Conservation (phyloP, 73 alveolate species). For the Tetrahymena malaccensis region DNA sequence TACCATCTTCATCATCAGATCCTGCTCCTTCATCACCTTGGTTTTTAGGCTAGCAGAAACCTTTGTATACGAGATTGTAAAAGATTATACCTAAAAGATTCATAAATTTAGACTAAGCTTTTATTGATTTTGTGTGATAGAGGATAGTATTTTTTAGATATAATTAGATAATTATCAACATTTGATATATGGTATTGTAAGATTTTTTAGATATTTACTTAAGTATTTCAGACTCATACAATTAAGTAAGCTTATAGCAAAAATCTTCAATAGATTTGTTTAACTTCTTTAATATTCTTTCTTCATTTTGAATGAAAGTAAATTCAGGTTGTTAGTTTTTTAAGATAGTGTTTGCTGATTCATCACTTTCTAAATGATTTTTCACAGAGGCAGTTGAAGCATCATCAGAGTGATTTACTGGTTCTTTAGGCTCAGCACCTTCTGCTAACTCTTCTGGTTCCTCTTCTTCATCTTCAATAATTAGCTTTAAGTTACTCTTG, state of each 20-base stretch:
- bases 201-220: not conserved
- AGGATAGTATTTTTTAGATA: not conserved
- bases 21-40: constrained; percentile 20
- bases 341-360: not conserved
- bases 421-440: not conserved
- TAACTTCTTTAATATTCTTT: not conserved
- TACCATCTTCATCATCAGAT: constrained; percentile 14
- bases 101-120: constrained; percentile 10
- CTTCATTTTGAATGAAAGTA: not conserved
- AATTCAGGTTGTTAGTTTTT: not conserved
- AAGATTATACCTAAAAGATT: constrained; percentile 1
- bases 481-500: not conserved
- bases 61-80: constrained; percentile 12
- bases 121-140: not conserved
- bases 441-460: not conserved
- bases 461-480: not conserved
- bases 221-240: not conserved
- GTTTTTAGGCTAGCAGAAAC: constrained; percentile 13
- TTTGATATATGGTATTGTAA: not conserved
- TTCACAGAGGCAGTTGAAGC: not conserved
- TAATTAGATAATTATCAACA: not conserved
- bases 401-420: not conserved
- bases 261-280: not conserved
- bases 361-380: not conserved
- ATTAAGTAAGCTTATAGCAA: not conserved